phyloP scores from a whole-genome alignment of 495 filamentous ascomycete species.

The Hyaloscypha variabilis region DNA sequence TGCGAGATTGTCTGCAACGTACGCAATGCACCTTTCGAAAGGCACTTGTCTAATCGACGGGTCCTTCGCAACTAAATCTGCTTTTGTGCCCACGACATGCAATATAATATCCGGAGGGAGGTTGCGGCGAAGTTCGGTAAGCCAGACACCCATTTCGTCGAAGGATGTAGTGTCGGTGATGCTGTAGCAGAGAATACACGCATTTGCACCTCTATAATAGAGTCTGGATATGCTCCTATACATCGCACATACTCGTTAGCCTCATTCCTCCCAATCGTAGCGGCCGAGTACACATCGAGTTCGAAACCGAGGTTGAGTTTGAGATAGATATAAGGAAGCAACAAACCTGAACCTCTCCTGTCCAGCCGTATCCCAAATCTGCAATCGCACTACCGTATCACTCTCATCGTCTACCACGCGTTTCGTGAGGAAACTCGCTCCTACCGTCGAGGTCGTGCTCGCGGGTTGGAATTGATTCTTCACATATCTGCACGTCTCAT shows the following conservation, averaged over 20 bases:
- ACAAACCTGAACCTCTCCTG: conserved; percentile 84
- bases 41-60: conserved; percentile 77
- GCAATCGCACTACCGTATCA: conserved; percentile 77
- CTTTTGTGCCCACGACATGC: conserved; percentile 95
- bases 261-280: background rate
- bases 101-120: conserved; percentile 72
- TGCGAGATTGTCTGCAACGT: conserved; percentile 87
- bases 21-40: conserved; percentile 92
- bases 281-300: no score
- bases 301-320: background rate
- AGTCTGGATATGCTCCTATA: conserved; percentile 74
- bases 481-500: conserved; percentile 26
- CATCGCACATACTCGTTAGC: conserved; percentile 6
- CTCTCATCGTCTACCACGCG: conserved; percentile 82
- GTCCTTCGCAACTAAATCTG: conserved; percentile 83
- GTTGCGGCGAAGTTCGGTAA: conserved; percentile 59
- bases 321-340: background rate
- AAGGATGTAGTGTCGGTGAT: conserved; percentile 88
- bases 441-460: conserved; percentile 78
- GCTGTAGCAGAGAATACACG: conserved; percentile 92
- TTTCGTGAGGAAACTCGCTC: conserved; percentile 93
- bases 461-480: conserved; percentile 48
- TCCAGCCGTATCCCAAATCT: conserved; percentile 95
- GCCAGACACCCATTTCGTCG: conserved; percentile 91
- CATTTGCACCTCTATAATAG: conserved; percentile 95